Evolutionary conservation across 2,329 filamentous ascomycete species (phyloP).

Genomic region (Pseudogymnoascus sp.): DNA sequence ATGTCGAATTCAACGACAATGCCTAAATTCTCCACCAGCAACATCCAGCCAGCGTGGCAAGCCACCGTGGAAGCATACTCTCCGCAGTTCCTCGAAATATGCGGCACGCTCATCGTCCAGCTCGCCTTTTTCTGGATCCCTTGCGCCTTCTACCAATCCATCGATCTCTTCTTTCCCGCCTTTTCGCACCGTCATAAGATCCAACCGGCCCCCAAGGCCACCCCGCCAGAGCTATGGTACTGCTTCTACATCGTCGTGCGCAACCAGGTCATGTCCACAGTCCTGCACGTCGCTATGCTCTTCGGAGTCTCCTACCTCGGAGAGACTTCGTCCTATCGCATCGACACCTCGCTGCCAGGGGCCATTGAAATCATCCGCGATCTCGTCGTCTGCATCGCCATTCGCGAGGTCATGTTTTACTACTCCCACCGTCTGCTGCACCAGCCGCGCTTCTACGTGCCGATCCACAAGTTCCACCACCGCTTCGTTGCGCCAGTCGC

Average conservation of each 20-base stretch:
- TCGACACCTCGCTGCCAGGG: constrained; percentile 35
- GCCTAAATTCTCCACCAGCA: neutral
- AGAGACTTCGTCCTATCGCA: constrained; percentile 4
- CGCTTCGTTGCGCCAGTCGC: constrained; percentile 50
- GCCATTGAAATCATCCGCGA: constrained; percentile 35
- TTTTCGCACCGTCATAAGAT: constrained; percentile 50
- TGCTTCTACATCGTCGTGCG: constrained; percentile 40
- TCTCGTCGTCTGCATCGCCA: constrained; percentile 36
- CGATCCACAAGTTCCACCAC: constrained; percentile 52
- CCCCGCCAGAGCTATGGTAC: constrained; percentile 37
- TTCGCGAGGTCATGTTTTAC: constrained; percentile 50
- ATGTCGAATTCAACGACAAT: constrained; percentile 13
- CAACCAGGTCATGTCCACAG: constrained; percentile 42
- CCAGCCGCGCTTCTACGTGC: constrained; percentile 40
- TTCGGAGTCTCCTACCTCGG: neutral
- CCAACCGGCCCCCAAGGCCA: constrained; percentile 45
- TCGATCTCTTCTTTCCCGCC: constrained; percentile 40
- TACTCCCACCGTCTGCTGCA: constrained; percentile 50
- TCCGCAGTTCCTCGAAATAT: constrained; percentile 36
- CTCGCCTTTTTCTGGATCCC: constrained; percentile 43
- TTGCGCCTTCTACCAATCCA: constrained; percentile 36
- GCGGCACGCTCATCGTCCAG: constrained; percentile 37
- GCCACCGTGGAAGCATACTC: constrained; percentile 22
- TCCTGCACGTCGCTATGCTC: constrained; percentile 27
- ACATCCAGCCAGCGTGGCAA: constrained; percentile 9